Conservation (phyloP, 2,329 filamentous ascomycete species). For the Trichoderma gracile region DNA sequence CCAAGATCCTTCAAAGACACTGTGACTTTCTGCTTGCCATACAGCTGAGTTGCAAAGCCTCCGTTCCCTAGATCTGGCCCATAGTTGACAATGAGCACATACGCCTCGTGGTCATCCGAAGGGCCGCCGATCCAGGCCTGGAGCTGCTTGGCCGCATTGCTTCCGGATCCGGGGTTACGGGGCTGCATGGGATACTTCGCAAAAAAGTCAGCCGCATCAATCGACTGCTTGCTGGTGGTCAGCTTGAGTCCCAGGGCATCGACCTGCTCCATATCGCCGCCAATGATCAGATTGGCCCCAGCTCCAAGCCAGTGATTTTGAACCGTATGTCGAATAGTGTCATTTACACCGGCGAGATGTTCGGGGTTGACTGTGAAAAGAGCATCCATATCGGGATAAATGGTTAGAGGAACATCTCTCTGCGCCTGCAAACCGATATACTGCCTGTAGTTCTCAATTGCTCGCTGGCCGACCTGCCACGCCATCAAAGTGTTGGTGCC, state of each 20-base stretch:
- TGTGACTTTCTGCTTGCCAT: constrained; percentile 16
- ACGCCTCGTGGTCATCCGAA: constrained; percentile 20
- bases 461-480: constrained; percentile 23
- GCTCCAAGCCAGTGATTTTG: constrained; percentile 26
- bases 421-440: constrained; percentile 25
- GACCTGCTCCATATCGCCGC: constrained; percentile 19
- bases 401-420: constrained; percentile 20
- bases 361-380: constrained; percentile 22
- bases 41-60: constrained; percentile 13
- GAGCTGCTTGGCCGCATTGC: constrained; percentile 20
- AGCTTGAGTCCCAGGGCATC: constrained; percentile 14
- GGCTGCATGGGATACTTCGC: constrained; percentile 26
- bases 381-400: constrained; percentile 26
- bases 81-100: constrained; percentile 24
- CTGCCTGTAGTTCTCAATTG: constrained; percentile 25
- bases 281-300: constrained; percentile 22
- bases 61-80: constrained; percentile 22
- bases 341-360: constrained; percentile 22
- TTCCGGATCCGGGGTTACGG: constrained; percentile 22
- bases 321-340: constrained; percentile 24
- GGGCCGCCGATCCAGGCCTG: constrained; percentile 25
- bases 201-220: constrained; percentile 23
- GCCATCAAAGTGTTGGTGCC: constrained; percentile 23
- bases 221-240: constrained; percentile 23
- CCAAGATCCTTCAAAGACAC: constrained; percentile 20